Percentiles rank a stretch among this genome's conserved stretches.
Conservation (phyloP, 2,329 filamentous ascomycete genomes). For the Penicillium concentricum region DNA sequence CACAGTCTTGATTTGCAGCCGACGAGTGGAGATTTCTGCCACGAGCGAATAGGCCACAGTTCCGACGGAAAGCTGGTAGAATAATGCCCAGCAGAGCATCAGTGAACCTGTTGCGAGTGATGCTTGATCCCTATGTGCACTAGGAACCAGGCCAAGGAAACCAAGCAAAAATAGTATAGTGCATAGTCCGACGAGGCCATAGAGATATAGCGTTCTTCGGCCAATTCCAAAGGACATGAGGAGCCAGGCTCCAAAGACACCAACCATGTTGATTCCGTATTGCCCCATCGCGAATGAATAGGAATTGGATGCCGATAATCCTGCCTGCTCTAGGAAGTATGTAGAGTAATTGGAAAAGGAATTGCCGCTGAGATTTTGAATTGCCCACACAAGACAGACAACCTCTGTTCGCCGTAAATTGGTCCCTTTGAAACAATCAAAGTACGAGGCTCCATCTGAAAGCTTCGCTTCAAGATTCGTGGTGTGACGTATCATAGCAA, state of each 20-base stretch:
- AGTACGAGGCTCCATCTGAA: slow-evolving; percentile 1
- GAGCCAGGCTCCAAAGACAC: slow-evolving; percentile 2
- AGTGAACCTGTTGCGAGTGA: neutral
- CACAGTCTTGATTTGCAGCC: slow-evolving; percentile 56
- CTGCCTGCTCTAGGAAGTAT: slow-evolving; percentile 38
- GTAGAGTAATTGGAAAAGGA: slow-evolving; percentile 34
- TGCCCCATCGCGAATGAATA: slow-evolving; percentile 9
- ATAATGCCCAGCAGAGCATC: neutral
- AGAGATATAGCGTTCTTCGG: neutral
- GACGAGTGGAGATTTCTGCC: slow-evolving; percentile 55
- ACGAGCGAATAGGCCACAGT: slow-evolving; percentile 35
- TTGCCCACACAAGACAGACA: slow-evolving; percentile 7
- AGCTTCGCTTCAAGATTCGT: slow-evolving; percentile 8
- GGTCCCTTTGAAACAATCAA: slow-evolving; percentile 7
- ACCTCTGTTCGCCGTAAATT: slow-evolving; percentile 8
- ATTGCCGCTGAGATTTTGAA: slow-evolving; percentile 33
- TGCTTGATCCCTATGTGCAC: slow-evolving; percentile 4
- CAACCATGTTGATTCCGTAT: slow-evolving; percentile 8
- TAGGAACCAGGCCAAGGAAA: neutral
- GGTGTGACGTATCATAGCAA: slow-evolving; percentile 11
- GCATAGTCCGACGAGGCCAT: neutral
- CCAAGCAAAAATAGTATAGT: neutral
- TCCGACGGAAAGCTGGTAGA: neutral
- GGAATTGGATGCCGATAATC: slow-evolving; percentile 1
- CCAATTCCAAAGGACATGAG: neutral